Evolutionary conservation across 257 asterid species (phyloP).

Genomic region (Plantago ovata): DNA sequence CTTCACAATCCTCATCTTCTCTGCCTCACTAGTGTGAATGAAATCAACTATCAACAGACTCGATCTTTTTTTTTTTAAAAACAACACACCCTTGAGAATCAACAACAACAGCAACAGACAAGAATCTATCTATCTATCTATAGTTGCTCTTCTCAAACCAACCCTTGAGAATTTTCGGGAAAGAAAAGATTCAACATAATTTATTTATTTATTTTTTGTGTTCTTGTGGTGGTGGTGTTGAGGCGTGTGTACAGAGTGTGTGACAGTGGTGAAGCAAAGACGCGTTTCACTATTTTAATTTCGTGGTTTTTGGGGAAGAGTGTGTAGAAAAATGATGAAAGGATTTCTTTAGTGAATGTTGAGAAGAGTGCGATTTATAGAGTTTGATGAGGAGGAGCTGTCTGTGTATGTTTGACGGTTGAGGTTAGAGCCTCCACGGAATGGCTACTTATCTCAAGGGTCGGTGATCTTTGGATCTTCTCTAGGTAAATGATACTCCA

Average conservation of each 20-base stretch:
- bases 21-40: not conserved
- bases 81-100: slow-evolving; percentile 3
- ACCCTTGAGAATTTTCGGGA: slow-evolving; percentile 8
- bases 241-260: slow-evolving; percentile 17
- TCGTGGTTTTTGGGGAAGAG: not conserved
- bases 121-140: too few species aligned
- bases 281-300: slow-evolving; percentile 17
- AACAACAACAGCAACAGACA: slow-evolving; percentile 4
- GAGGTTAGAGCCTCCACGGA: slow-evolving; percentile 48
- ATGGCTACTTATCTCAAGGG: slow-evolving; percentile 28
- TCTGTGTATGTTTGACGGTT: slow-evolving; percentile 2
- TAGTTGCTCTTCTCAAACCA: too few species aligned
- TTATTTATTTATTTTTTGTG: not conserved
- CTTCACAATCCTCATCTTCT: slow-evolving; percentile 52
- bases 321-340: slow-evolving; percentile 5
- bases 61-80: too few species aligned
- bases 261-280: slow-evolving; percentile 24
- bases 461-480: slow-evolving; percentile 2
- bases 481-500: not conserved
- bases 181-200: slow-evolving; percentile 19
- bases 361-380: slow-evolving; percentile 8
- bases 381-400: too few species aligned
- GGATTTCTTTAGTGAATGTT: not conserved
- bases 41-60: too few species aligned
- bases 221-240: not conserved